Conservation (phyloP, 1,284 basidiomycete genomes). For the Gastroboletus turbinatus region DNA sequence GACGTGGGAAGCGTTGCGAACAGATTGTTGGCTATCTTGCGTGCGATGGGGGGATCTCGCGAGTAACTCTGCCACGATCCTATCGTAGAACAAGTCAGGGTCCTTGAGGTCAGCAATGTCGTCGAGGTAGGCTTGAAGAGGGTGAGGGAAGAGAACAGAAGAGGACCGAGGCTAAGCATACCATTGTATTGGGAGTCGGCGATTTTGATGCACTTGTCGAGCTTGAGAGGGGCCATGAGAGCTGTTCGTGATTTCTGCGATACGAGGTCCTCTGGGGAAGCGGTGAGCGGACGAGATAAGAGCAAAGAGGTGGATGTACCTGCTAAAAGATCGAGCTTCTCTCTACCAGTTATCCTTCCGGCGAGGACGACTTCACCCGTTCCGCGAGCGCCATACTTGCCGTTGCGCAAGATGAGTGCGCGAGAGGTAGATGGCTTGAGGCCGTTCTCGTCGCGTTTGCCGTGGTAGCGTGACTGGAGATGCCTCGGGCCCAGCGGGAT, state of each 20-base stretch:
- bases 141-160: constrained; percentile 8
- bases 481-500: constrained; percentile 54
- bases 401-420: constrained; percentile 71
- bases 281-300: constrained; percentile 1
- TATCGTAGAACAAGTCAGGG: constrained; percentile 53
- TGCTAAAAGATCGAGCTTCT: constrained; percentile 75
- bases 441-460: constrained; percentile 48
- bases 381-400: constrained; percentile 67
- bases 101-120: constrained; percentile 65
- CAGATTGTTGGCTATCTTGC: constrained; percentile 36
- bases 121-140: constrained; percentile 55
- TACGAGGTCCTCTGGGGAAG: constrained; percentile 61
- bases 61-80: constrained; percentile 53
- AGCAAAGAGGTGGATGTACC: constrained; percentile 41
- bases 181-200: constrained; percentile 70
- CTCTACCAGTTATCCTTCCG: constrained; percentile 64
- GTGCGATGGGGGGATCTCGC: constrained; percentile 42
- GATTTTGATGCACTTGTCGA: constrained; percentile 62
- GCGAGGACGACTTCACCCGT: constrained; percentile 61
- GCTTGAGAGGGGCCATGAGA: constrained; percentile 58
- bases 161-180: constrained; percentile 32
- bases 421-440: constrained; percentile 62
- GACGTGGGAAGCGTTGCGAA: constrained; percentile 47
- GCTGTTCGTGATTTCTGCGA: constrained; percentile 51
- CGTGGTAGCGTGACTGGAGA: constrained; percentile 41